Percentiles rank a stretch among this genome's conserved stretches.
Conservation (phyloP, 495 filamentous ascomycete species). For the Aspergillus egyptiacus region DNA sequence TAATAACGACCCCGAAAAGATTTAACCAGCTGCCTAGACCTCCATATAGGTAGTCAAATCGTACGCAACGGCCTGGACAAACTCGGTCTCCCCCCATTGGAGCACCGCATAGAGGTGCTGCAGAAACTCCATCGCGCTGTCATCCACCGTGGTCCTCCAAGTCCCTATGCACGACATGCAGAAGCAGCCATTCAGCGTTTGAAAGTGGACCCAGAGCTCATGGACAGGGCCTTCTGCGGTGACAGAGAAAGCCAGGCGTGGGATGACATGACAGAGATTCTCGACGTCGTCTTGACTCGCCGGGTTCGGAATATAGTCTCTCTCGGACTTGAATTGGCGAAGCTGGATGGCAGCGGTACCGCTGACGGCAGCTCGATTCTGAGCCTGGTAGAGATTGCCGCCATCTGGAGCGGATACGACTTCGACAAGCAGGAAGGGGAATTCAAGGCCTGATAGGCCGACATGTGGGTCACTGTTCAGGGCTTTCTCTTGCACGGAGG, state of each 20-base stretch:
- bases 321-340: not conserved
- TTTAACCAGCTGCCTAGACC: too few relatives aligned
- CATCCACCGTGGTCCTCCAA: conserved; percentile 12
- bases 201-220: conserved; percentile 14
- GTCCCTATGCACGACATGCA: not conserved
- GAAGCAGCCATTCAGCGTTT: not conserved
- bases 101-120: conserved; percentile 11
- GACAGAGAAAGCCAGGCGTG: conserved; percentile 11
- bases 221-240: conserved; percentile 13
- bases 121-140: conserved; percentile 6
- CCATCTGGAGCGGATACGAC: too few relatives aligned
- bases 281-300: not conserved
- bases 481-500: too few relatives aligned
- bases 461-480: too few relatives aligned
- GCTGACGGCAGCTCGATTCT: conserved; percentile 16
- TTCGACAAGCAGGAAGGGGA: too few relatives aligned
- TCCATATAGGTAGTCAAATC: too few relatives aligned
- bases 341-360: conserved; percentile 12
- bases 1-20: too few relatives aligned
- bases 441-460: too few relatives aligned
- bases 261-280: not conserved
- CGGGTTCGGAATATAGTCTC: too few relatives aligned
- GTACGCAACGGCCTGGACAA: too few relatives aligned
- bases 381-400: conserved; percentile 11
- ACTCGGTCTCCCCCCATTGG: conserved; percentile 1